These are phyloP conservation scores for Verticillium alfalfae DNA, from an alignment of 2,329 filamentous ascomycete species.

Conservation along the genomic window DNA sequence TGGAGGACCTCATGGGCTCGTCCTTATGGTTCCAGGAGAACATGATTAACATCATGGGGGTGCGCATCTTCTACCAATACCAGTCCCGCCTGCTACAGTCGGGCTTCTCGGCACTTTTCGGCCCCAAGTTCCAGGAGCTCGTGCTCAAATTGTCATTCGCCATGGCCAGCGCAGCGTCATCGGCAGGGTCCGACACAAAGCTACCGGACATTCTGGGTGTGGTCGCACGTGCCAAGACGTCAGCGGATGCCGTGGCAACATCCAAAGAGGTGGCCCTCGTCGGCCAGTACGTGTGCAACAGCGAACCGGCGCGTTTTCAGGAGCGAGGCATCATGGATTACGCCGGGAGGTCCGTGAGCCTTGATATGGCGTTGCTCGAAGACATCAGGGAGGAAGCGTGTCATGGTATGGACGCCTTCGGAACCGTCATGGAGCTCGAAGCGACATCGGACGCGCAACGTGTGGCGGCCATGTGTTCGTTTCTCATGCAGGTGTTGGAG, in stretches of 20 bases:
- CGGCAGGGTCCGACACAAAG: constrained; percentile 19
- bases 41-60: constrained; percentile 41
- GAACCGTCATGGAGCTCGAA: constrained; percentile 36
- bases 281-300: constrained; percentile 42
- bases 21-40: constrained; percentile 40
- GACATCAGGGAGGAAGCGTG: constrained; percentile 47
- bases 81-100: constrained; percentile 44
- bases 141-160: constrained; percentile 47
- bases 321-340: constrained; percentile 47
- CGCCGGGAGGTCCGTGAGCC: constrained; percentile 39
- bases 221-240: constrained; percentile 36
- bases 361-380: constrained; percentile 48
- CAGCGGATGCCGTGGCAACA: constrained; percentile 36
- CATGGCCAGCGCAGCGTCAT: constrained; percentile 32
- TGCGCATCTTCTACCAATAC: constrained; percentile 46
- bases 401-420: constrained; percentile 50
- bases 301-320: constrained; percentile 40
- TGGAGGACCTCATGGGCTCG: constrained; percentile 42
- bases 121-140: constrained; percentile 45
- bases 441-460: constrained; percentile 17
- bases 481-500: constrained; percentile 46
- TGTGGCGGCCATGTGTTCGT: constrained; percentile 33
- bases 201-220: constrained; percentile 39
- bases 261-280: constrained; percentile 43
- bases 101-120: constrained; percentile 45